A percentile compares a stretch with the other conserved stretches of the same genome.
phyloP scores from a whole-genome alignment of 2,329 filamentous ascomycete genomes.

The Biscogniauxia mediterranea region DNA sequence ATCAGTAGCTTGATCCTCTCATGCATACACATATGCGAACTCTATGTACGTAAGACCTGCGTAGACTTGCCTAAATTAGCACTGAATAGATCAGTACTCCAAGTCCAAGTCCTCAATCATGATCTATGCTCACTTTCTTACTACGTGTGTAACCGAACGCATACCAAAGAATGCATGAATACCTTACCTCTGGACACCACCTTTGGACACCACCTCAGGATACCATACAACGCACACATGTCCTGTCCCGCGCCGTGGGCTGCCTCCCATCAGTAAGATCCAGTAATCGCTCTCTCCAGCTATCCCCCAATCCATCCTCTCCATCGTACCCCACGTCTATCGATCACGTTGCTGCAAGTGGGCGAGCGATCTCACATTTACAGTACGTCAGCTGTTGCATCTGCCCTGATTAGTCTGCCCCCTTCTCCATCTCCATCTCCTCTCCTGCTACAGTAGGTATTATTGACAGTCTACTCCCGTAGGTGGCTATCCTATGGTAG shows the following conservation, averaged over 20 bases:
- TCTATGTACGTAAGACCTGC: not conserved
- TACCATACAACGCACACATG: not conserved
- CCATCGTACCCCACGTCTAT: not conserved
- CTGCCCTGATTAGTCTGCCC: not conserved
- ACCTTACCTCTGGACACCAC: not conserved
- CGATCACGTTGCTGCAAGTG: slow-evolving; percentile 1
- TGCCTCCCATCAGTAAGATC: not conserved
- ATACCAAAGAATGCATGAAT: not conserved
- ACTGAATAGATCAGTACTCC: not conserved
- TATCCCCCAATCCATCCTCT: not conserved
- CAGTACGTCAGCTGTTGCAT: not conserved
- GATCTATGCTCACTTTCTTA: not conserved
- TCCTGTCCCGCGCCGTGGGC: not conserved
- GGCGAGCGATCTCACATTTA: slow-evolving; percentile 2
- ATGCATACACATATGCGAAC: not conserved
- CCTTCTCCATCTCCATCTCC: not conserved
- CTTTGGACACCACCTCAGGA: not conserved
- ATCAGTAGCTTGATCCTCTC: not conserved
- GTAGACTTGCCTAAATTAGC: not conserved
- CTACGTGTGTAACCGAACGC: not conserved
- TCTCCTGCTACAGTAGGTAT: not conserved
- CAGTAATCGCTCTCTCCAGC: not conserved
- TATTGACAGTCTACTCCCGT: too few relatives aligned
- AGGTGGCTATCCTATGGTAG: too few relatives aligned
- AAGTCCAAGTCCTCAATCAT: not conserved